These are phyloP conservation scores for Graphilbum sp. DNA, from an alignment of 2,329 filamentous ascomycete species.

Conservation along the genomic window DNA sequence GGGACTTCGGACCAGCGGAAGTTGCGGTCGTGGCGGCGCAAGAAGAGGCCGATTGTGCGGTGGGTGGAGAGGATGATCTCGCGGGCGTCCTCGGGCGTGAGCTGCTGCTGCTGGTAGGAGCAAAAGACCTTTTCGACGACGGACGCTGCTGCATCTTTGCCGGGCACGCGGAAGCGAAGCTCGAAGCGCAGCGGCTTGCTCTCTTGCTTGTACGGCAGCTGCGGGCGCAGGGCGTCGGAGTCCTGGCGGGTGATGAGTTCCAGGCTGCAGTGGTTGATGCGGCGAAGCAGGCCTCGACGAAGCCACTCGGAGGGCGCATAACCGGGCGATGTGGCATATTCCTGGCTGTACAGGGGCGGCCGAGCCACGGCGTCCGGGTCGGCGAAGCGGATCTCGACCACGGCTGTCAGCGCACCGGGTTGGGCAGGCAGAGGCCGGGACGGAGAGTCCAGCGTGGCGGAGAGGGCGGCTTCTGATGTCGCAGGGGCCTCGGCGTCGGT, in stretches of 20 bases:
- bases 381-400: constrained; percentile 9
- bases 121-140: constrained; percentile 28
- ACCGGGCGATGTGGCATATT: constrained; percentile 28
- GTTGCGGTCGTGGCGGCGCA: constrained; percentile 30
- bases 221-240: constrained; percentile 25
- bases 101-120: constrained; percentile 31
- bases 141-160: constrained; percentile 20
- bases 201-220: constrained; percentile 9
- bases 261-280: constrained; percentile 32
- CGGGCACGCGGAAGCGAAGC: constrained; percentile 28
- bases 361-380: background rate
- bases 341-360: constrained; percentile 19
- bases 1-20: constrained; percentile 31
- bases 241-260: constrained; percentile 38
- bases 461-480: too few relatives aligned
- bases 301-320: constrained; percentile 29
- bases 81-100: constrained; percentile 26
- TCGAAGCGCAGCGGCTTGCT: constrained; percentile 33
- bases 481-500: too few relatives aligned
- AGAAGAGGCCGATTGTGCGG: constrained; percentile 32
- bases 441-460: too few relatives aligned
- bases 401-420: constrained; percentile 6
- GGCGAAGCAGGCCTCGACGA: constrained; percentile 30
- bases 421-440: too few relatives aligned
- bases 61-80: constrained; percentile 32